Percentiles rank a stretch among this genome's conserved stretches.
Evolutionary conservation across 2,329 filamentous ascomycete species (phyloP).

Genomic region (Blastomyces silverae): DNA sequence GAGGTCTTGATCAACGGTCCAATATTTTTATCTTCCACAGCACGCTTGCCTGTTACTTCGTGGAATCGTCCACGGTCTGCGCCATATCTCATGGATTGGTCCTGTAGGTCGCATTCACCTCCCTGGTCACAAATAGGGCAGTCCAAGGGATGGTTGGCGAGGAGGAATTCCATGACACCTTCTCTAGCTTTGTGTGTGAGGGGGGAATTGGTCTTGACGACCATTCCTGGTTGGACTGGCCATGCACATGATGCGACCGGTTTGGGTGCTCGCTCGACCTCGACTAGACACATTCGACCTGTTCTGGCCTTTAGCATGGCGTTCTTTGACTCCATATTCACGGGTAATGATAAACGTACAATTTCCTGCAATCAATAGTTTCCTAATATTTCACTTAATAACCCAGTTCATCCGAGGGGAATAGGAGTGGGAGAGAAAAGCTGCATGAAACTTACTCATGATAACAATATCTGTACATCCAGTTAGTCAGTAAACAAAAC

Average conservation of each 20-base stretch:
- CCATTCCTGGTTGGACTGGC: conserved; percentile 98
- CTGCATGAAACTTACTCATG: conserved; percentile 65
- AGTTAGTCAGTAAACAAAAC: conserved; percentile 3
- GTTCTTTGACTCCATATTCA: not conserved
- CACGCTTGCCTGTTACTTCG: conserved; percentile 90
- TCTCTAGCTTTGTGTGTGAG: conserved; percentile 96
- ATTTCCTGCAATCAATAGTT: conserved; percentile 98
- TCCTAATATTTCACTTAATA: conserved; percentile 48
- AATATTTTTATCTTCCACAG: conserved; percentile 99
- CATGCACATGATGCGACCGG: conserved; percentile 97
- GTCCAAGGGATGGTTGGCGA: conserved; percentile 93
- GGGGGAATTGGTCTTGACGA: conserved; percentile 96
- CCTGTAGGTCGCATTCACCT: conserved; percentile 97
- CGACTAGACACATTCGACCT: conserved; percentile 93
- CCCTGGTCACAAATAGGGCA: conserved; percentile 98
- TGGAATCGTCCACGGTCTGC: conserved; percentile 95
- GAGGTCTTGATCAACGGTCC: conserved; percentile 97
- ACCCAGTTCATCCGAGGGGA: conserved; percentile 1
- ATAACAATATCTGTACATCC: conserved; percentile 75
- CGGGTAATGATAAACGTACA: conserved; percentile 45
- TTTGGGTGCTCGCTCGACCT: conserved; percentile 94
- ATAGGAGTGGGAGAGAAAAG: not conserved
- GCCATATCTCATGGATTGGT: conserved; percentile 98
- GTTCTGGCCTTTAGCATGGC: conserved; percentile 14
- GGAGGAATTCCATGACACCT: conserved; percentile 97